Evolutionary conservation across 2,329 filamentous ascomycete species (phyloP), one percentile per base, ranked within the genome.

Genomic region (Penicillium polonicum): DNA sequence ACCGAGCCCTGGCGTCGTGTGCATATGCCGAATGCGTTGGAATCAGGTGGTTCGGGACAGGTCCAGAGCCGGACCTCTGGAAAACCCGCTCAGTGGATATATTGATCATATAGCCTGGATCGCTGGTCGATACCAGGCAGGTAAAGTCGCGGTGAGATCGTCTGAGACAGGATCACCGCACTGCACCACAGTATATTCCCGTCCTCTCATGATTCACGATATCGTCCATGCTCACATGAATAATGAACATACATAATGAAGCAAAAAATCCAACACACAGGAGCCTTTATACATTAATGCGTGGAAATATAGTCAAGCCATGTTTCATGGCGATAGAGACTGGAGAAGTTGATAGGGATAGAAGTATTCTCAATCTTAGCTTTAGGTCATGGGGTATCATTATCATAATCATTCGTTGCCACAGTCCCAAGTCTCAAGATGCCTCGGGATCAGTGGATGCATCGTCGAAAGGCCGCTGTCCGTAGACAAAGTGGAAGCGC

Each of bases 401-500:
- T 42, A 17, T 58, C 49, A 46, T 52, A 44, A 41, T 41, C 15
- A 33, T 48, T 48, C 23, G 15, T 36, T 43, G n/a, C 46, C 27
- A 17, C 27, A 46, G 13, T 13, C 19, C n/a, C n/a, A 49, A 31
- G 33, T 35, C 27, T 60, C 52, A 53, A 48, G 41, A 27, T 7
- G 46, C 49, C 39, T 39, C 38, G 7, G 27, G 17, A 8, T 52
- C 43, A 36, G 38, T 55, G 48, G 39, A 21, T 15, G 46, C 55
- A 23, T 58, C 60, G 9, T 68, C 61, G 31, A 68, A 21, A 33
- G 71, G 71, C 55, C 63, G 61, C 57, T 72, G 71, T 25, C 66
- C 71, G 46, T 73, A 74, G 35, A 73, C 62, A 49, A 66, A 73
- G 48, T 73, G 69, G 51, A 69, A 72, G 5, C 60, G 51, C 27